A percentile compares a stretch with the other conserved stretches of the same genome.
These are phyloP conservation scores for Eustoma russellianum DNA, from an alignment of 257 asterid genomes.

Conservation along the genomic window DNA sequence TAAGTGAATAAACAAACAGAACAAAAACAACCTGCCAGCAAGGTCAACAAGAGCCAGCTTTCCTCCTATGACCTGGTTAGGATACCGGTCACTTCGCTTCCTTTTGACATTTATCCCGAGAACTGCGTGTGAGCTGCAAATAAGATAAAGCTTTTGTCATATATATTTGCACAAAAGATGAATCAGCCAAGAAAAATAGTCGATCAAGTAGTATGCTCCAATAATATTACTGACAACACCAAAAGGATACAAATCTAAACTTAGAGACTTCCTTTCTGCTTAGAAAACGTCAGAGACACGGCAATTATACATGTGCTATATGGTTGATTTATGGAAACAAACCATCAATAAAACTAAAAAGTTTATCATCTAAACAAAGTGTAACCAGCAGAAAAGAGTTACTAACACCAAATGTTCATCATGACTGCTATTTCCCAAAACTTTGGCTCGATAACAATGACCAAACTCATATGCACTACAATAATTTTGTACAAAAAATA, in stretches of 20 bases:
- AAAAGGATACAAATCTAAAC: neutral
- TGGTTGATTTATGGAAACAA: too few species aligned
- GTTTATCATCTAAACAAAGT: too few species aligned
- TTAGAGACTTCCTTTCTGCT: too few species aligned
- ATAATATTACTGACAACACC: neutral
- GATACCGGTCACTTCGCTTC: slow-evolving; percentile 52
- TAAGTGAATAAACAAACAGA: slow-evolving; percentile 13
- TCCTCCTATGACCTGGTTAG: slow-evolving; percentile 78
- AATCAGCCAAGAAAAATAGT: slow-evolving; percentile 3
- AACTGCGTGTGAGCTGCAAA: slow-evolving; percentile 86
- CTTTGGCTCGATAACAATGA: too few species aligned
- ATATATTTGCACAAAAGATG: slow-evolving; percentile 12
- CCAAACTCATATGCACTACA: too few species aligned
- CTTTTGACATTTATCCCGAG: slow-evolving; percentile 76
- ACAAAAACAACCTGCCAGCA: slow-evolving; percentile 76
- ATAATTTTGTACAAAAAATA: too few species aligned
- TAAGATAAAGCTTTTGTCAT: slow-evolving; percentile 7
- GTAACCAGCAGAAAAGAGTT: too few species aligned
- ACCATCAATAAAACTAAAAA: too few species aligned
- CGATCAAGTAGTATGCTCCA: neutral
- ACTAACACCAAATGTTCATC: too few species aligned
- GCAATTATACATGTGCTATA: too few species aligned
- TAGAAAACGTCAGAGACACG: too few species aligned
- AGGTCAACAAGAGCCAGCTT: slow-evolving; percentile 94
- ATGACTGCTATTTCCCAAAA: too few species aligned